Evolutionary conservation across 2,329 filamentous ascomycete species (phyloP), one percentile per base, ranked within the genome.

Genomic region (Ophiosphaerella herpotricha): DNA sequence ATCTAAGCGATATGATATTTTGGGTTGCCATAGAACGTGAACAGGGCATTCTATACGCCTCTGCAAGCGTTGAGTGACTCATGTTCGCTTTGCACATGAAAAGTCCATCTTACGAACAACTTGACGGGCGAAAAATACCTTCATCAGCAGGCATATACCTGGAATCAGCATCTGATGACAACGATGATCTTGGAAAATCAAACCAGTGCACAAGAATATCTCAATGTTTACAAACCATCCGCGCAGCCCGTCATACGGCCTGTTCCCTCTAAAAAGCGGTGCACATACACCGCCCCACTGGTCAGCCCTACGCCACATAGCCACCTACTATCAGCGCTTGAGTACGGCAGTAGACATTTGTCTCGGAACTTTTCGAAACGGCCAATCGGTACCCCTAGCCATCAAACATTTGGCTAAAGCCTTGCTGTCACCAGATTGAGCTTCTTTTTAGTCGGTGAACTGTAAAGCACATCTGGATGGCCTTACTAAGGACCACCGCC

Each of bases 351-450:
- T 24, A 36, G 55, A 44, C 36, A 47, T 21, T 39, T 42, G 32
- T 52, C 53, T 46, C 37, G 36, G 46, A 16, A 31, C 32, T 34
- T 36, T n/a, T 6, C 2, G 1, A 37, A 6, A 35, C 29, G 31
- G 8, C 57, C 59, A 62, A 59, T 59, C 45, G 43, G 50, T 57
- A 54, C 46, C 42, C 39, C 40, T 50, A 43, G 48, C 38, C 39
- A 40, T 35, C 34, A 12, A 32, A 52, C 43, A 35, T 51, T 43
- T 60, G 53, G 52, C 44, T 51, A 50, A 46, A 52, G 26, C 44
- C 48, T 36, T 54, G 38, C 23, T 46, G 46, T 55, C 51, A 45
- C 56, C 41, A 33, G 39, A 52, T 43, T 57, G 55, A 53, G 52
- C 46, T 55, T 43, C 39, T 44, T 43, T 14, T 50, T 53, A 51